Evolutionary conservation across 345 rosid genomes (phyloP), one percentile per base, ranked within the genome.

Genomic region (Eucalyptus rudis): DNA sequence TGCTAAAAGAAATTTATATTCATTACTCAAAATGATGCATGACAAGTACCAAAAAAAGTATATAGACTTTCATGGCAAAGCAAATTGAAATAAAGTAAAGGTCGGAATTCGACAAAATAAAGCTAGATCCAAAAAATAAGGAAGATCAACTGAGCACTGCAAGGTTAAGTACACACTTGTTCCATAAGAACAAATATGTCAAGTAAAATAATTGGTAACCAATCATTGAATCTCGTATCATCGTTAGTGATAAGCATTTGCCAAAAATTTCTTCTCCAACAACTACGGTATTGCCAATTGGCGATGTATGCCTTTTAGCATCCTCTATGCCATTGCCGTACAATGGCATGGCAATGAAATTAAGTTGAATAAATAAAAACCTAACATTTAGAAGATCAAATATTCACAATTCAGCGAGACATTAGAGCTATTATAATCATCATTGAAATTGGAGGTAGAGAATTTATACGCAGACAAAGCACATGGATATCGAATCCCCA

Each of bases 131-230:
- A 22, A 24, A 56, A 56, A 56, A 56, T 24, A 24, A 56, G 2
- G 3, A 56, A 6, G 29, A 56, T 56, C 29, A 24, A 56, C 1
- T 3, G 13, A 56, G 62, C 62, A 24, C 0, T 10, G 6, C 29
- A 56, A 19, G 62, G 62, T 56, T 56, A 56, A 56, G 62, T 56
- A 24, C 62, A 56, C 29, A 56, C 6, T 56, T 24, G 62, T 56
- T 56, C 13, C 62, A 24, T 56, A 56, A 9, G 3, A 56, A 24
- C 0, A 9, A 3, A 56, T 56, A 1, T 24, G 1, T 56, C 3
- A 56, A 56, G 62, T 24, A 56, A 56, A 56, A 56, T 24, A 56
- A 56, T 24, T 56, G 62, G 29, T 0, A 10, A 24, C 62, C 6
- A 56, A 56, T 56, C 3, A 9, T 12, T 22, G 0, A 24, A 56